phyloP scores from a whole-genome alignment of 2,329 filamentous ascomycete species.

The Colletotrichum godetiae region DNA sequence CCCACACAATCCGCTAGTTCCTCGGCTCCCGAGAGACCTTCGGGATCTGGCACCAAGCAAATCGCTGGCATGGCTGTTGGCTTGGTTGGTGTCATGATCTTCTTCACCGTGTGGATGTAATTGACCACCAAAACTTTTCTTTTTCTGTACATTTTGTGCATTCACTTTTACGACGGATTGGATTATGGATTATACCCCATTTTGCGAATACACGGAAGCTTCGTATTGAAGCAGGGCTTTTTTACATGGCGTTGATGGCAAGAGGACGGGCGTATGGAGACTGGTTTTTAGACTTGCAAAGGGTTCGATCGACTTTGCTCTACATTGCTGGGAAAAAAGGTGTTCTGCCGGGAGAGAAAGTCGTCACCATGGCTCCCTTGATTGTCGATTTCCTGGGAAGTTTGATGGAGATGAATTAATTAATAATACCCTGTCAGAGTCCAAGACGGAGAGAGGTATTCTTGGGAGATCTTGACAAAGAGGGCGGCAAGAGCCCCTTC shows the following conservation, averaged over 20 bases:
- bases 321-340: background rate
- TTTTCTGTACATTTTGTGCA: slow-evolving; percentile 27
- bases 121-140: background rate
- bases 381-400: background rate
- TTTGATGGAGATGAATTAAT: slow-evolving; percentile 4
- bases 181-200: slow-evolving; percentile 29
- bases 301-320: background rate
- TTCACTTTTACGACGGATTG: slow-evolving; percentile 19
- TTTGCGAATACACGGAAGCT: slow-evolving; percentile 6
- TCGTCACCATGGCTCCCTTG: background rate
- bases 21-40: slow-evolving; percentile 40
- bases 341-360: background rate
- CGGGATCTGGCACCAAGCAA: slow-evolving; percentile 57
- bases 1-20: slow-evolving; percentile 47
- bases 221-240: slow-evolving; percentile 19
- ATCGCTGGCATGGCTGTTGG: slow-evolving; percentile 62
- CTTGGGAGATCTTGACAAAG: background rate
- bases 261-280: background rate
- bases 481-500: background rate
- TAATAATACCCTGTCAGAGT: slow-evolving; percentile 5
- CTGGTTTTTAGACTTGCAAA: background rate
- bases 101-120: slow-evolving; percentile 63
- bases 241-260: slow-evolving; percentile 12
- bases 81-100: slow-evolving; percentile 61
- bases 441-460: background rate